Conservation (phyloP, 2,329 filamentous ascomycete genomes). For the Cordyceps cateniannulata region DNA sequence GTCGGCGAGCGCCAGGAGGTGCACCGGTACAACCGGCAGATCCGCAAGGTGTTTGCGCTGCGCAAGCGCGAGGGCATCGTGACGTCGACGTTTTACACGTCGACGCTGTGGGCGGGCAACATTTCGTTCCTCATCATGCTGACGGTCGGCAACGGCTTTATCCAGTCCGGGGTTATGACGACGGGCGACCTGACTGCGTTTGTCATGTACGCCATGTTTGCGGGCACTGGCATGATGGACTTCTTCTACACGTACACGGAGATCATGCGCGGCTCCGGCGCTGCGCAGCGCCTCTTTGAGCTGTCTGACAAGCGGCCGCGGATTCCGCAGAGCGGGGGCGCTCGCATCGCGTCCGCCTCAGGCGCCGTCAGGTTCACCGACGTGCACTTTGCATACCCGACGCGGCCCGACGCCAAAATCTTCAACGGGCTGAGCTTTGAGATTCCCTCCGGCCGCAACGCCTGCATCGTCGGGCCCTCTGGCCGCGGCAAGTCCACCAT, state of each 20-base stretch:
- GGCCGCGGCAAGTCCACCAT: conserved; percentile 96
- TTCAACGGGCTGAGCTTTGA: conserved; percentile 86
- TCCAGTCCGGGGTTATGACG: conserved; percentile 76
- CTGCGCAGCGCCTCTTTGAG: conserved; percentile 89
- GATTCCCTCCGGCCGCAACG: conserved; percentile 88
- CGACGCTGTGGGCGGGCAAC: conserved; percentile 88
- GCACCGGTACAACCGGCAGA: conserved; percentile 81
- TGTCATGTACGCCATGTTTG: conserved; percentile 94
- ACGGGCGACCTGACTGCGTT: conserved; percentile 93
- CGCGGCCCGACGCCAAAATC: conserved; percentile 82
- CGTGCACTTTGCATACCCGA: conserved; percentile 87
- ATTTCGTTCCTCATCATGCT: conserved; percentile 91
- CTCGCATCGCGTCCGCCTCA: conserved; percentile 72
- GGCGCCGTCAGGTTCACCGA: conserved; percentile 83
- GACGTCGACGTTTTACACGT: conserved; percentile 80
- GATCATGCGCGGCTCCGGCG: conserved; percentile 96
- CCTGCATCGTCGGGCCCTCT: conserved; percentile 93
- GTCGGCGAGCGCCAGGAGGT: conserved; percentile 90
- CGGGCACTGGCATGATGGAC: conserved; percentile 81
- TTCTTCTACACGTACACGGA: conserved; percentile 96
- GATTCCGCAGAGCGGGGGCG: conserved; percentile 77
- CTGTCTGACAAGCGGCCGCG: conserved; percentile 83
- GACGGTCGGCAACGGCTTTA: conserved; percentile 84
- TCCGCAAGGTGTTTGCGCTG: conserved; percentile 84
- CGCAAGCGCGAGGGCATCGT: conserved; percentile 82